Evolutionary conservation across 306 rosid species (phyloP).

Genomic region (Benincasa hispida): DNA sequence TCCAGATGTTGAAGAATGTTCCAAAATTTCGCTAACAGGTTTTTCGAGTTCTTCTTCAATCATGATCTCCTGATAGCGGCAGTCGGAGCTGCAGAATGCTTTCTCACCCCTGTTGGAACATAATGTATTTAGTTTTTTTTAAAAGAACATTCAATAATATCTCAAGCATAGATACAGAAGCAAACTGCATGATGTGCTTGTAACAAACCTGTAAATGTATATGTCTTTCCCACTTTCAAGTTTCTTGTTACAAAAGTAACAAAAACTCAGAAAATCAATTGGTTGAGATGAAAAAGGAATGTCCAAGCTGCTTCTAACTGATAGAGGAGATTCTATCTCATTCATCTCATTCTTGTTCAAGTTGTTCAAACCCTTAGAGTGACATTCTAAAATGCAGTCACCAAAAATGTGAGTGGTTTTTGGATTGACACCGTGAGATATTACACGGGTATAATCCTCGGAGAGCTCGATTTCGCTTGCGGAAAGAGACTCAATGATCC

Average conservation of each 20-base stretch:
- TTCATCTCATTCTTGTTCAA: conserved; percentile 27
- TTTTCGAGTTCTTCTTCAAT: conserved; percentile 55
- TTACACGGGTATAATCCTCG: conserved; percentile 89
- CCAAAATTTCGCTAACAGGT: conserved; percentile 19
- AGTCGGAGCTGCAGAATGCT: conserved; percentile 70
- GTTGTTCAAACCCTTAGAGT: conserved; percentile 24
- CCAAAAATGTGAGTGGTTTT: conserved; percentile 78
- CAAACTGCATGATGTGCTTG: neutral
- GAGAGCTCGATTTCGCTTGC: conserved; percentile 73
- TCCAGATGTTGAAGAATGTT: conserved; percentile 20
- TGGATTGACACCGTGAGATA: conserved; percentile 65
- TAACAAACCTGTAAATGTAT: conserved; percentile 65
- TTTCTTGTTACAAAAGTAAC: conserved; percentile 59
- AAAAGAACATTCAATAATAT: neutral
- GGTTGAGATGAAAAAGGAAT: conserved; percentile 31
- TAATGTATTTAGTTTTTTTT: neutral
- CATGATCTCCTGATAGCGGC: conserved; percentile 66
- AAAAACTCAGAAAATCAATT: conserved; percentile 53
- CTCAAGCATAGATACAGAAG: neutral
- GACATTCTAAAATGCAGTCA: conserved; percentile 64
- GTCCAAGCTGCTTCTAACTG: neutral
- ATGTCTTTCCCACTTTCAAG: conserved; percentile 75
- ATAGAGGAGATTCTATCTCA: conserved; percentile 16
- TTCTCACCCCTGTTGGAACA: conserved; percentile 64
- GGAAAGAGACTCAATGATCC: conserved; percentile 36